Evolutionary conservation across 176 grass and related monocot genomes (phyloP).

Genomic region (Dactylis glomerata): DNA sequence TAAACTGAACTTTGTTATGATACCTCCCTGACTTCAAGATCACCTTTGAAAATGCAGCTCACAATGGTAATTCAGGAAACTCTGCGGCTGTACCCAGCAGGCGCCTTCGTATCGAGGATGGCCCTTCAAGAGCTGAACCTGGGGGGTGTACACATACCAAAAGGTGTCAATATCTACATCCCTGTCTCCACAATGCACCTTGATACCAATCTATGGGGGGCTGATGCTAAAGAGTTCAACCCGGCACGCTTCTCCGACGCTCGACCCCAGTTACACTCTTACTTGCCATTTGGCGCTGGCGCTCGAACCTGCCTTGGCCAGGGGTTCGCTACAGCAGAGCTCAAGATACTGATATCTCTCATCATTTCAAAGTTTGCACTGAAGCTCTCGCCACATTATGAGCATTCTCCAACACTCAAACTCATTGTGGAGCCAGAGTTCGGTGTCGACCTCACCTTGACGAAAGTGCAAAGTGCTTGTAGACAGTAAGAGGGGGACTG

Average conservation of each 20-base stretch:
- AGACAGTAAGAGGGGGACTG: not conserved
- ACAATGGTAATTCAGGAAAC: conserved; percentile 96
- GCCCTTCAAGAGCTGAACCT: conserved; percentile 66
- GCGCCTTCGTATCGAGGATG: conserved; percentile 84
- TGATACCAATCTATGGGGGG: conserved; percentile 73
- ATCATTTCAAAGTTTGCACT: conserved; percentile 72
- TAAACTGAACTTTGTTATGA: not conserved
- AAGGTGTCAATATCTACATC: conserved; percentile 86
- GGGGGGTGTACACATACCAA: conserved; percentile 62
- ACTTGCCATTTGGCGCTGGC: conserved; percentile 85
- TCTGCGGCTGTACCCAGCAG: conserved; percentile 79
- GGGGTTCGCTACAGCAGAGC: conserved; percentile 84
- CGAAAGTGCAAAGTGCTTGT: conserved; percentile 25
- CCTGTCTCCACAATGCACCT: conserved; percentile 87
- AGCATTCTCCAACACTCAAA: conserved; percentile 68
- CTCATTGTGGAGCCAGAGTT: conserved; percentile 85
- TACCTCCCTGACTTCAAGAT: conserved; percentile 2
- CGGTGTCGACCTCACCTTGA: conserved; percentile 66
- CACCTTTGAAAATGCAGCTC: conserved; percentile 45
- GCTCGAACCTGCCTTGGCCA: conserved; percentile 95
- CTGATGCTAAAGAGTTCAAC: conserved; percentile 72
- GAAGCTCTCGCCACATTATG: conserved; percentile 51
- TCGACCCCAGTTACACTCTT: conserved; percentile 57
- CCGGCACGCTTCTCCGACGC: conserved; percentile 74
- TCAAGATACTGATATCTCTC: conserved; percentile 82